Conservation (phyloP, 495 filamentous ascomycete genomes). For the Penicillium crystallinum region DNA sequence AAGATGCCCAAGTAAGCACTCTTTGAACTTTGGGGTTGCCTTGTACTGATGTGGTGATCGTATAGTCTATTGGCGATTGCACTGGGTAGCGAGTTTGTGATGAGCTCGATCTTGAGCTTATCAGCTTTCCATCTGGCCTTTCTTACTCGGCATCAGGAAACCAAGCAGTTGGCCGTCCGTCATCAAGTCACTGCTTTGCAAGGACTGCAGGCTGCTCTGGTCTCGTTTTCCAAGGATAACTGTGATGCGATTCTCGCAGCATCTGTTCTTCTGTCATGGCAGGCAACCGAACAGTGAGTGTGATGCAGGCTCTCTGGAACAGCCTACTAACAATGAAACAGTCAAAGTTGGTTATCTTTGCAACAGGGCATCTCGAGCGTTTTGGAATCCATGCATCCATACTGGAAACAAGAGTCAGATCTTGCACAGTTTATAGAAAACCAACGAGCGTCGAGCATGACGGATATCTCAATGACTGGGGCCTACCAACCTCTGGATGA, state of each 20-base stretch:
- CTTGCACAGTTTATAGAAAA: slow-evolving; percentile 80
- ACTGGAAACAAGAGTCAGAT: slow-evolving; percentile 83
- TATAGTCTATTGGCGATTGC: slow-evolving; percentile 79
- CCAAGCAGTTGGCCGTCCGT: slow-evolving; percentile 78
- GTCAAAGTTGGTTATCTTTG: slow-evolving; percentile 84
- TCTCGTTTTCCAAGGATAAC: slow-evolving; percentile 76
- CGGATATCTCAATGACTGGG: slow-evolving; percentile 49
- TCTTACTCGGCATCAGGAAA: slow-evolving; percentile 74
- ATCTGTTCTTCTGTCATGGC: slow-evolving; percentile 91
- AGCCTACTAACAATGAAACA: slow-evolving; percentile 38
- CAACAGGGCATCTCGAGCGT: slow-evolving; percentile 90
- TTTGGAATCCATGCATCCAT: slow-evolving; percentile 79
- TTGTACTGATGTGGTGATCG: slow-evolving; percentile 3
- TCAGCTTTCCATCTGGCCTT: slow-evolving; percentile 89
- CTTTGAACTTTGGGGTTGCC: slow-evolving; percentile 6
- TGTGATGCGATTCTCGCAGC: slow-evolving; percentile 90
- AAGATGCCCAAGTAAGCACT: slow-evolving; percentile 90
- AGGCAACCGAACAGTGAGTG: slow-evolving; percentile 90
- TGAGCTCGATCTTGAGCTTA: slow-evolving; percentile 86
- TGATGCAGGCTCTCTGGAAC: slow-evolving; percentile 26
- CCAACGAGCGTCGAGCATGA: slow-evolving; percentile 45
- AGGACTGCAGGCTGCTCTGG: slow-evolving; percentile 82
- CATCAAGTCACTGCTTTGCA: slow-evolving; percentile 80
- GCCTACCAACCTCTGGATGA: slow-evolving; percentile 47
- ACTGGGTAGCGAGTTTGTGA: slow-evolving; percentile 75